These are phyloP conservation scores for Ceriops zippeliana DNA, from an alignment of 345 rosid species.

Conservation along the genomic window DNA sequence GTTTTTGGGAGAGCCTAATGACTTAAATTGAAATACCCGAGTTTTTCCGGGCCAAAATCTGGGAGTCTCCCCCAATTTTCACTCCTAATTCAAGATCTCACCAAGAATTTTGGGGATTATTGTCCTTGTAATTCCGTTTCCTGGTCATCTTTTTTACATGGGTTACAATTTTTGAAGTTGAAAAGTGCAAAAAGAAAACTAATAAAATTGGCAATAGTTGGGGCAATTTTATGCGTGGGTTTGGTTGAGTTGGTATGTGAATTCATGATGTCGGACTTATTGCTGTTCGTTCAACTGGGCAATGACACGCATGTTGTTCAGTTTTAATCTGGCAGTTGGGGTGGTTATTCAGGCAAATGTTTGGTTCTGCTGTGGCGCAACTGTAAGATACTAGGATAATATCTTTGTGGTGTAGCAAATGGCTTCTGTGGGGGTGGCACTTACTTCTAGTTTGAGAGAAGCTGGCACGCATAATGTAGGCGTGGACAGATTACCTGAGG, in stretches of 20 bases:
- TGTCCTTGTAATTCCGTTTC: too few relatives aligned
- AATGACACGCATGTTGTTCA: neutral
- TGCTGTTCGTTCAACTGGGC: neutral
- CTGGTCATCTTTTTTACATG: too few relatives aligned
- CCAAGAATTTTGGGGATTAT: too few relatives aligned
- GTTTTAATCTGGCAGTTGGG: neutral
- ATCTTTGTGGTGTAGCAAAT: constrained; percentile 15
- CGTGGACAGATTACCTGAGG: constrained; percentile 46
- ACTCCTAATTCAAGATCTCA: too few relatives aligned
- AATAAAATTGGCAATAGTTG: too few relatives aligned
- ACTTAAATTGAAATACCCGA: too few relatives aligned
- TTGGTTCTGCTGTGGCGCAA: constrained; percentile 15
- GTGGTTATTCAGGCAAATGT: constrained; percentile 31
- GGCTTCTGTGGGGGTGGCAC: constrained; percentile 34
- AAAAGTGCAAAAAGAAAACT: too few relatives aligned
- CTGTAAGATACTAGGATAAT: constrained; percentile 17
- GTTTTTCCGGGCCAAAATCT: too few relatives aligned
- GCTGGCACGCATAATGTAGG: constrained; percentile 26
- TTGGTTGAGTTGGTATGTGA: neutral
- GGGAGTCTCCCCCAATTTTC: too few relatives aligned
- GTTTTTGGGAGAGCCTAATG: too few relatives aligned
- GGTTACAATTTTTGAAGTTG: too few relatives aligned
- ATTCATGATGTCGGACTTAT: neutral
- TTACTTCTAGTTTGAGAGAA: constrained; percentile 28
- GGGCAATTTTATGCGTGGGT: neutral